Conservation (phyloP, 306 rosid species). For the Acacia acuminata region DNA sequence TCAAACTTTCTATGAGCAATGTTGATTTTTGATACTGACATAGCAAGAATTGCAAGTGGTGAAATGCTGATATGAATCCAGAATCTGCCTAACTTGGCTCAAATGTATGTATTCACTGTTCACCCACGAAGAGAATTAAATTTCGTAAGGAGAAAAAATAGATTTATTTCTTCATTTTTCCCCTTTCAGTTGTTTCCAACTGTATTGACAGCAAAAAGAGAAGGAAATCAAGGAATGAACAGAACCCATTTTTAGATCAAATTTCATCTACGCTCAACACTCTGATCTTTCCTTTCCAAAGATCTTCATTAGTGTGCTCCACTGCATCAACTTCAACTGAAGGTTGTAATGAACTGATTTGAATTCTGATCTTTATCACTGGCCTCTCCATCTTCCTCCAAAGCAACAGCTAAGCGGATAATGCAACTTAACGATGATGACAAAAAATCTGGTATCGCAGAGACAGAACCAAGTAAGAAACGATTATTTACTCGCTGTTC, state of each 20-base stretch:
- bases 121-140: conserved; percentile 49
- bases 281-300: conserved; percentile 31
- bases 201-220: conserved; percentile 51
- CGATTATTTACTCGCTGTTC: conserved; percentile 51
- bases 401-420: conserved; percentile 51
- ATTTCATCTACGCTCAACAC: conserved; percentile 39
- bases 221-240: conserved; percentile 20
- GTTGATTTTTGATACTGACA: background rate
- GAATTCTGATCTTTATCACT: conserved; percentile 34
- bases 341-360: conserved; percentile 14
- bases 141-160: conserved; percentile 7
- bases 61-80: conserved; percentile 26
- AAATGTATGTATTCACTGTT: conserved; percentile 40
- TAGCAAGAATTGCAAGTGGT: conserved; percentile 26
- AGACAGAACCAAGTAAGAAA: conserved; percentile 7
- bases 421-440: conserved; percentile 17
- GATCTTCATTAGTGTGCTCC: conserved; percentile 32
- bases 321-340: conserved; percentile 26
- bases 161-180: conserved; percentile 39
- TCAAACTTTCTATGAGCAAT: background rate
- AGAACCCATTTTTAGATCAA: conserved; percentile 47
- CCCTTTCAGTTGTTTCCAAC: conserved; percentile 60
- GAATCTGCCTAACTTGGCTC: conserved; percentile 38
- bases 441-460: conserved; percentile 14
- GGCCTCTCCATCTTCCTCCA: conserved; percentile 50